Conservation (phyloP, 108 stramenopile species). For the Cafeteria roenbergensis region DNA sequence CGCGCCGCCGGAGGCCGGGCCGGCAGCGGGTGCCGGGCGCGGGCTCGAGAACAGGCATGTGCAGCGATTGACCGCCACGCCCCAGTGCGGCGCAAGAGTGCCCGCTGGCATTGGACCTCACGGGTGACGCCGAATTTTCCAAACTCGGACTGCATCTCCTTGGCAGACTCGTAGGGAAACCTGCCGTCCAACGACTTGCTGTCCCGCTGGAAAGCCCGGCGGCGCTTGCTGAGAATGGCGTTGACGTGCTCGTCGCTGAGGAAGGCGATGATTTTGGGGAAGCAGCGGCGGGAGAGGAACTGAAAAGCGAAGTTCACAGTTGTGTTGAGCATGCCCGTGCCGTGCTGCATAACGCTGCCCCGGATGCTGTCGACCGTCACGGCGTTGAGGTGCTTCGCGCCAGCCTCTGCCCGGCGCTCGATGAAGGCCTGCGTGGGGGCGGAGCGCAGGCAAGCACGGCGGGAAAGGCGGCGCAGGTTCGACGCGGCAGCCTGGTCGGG, state of each 20-base stretch:
- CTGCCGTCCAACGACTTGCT: slow-evolving; percentile 8
- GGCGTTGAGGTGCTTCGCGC: slow-evolving; percentile 42
- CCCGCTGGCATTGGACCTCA: too few species aligned
- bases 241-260: slow-evolving; percentile 44
- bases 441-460: too few species aligned
- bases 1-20: too few species aligned
- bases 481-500: too few species aligned
- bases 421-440: slow-evolving; percentile 55
- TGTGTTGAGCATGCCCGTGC: slow-evolving; percentile 46
- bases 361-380: slow-evolving; percentile 31
- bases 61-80: too few species aligned
- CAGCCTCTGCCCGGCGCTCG: slow-evolving; percentile 36
- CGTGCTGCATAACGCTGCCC: slow-evolving; percentile 45
- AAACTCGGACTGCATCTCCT: slow-evolving; percentile 41
- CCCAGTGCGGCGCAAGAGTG: too few species aligned
- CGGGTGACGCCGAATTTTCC: too few species aligned
- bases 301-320: slow-evolving; percentile 42
- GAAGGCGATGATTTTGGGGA: slow-evolving; percentile 33
- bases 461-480: too few species aligned
- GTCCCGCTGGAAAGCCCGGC: slow-evolving; percentile 42
- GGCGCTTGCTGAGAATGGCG: slow-evolving; percentile 41
- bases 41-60: too few species aligned
- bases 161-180: not conserved
- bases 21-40: too few species aligned
- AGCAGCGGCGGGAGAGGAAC: slow-evolving; percentile 4